Evolutionary conservation across 2,329 filamentous ascomycete genomes (phyloP).

Genomic region (Trichothecium roseum): DNA sequence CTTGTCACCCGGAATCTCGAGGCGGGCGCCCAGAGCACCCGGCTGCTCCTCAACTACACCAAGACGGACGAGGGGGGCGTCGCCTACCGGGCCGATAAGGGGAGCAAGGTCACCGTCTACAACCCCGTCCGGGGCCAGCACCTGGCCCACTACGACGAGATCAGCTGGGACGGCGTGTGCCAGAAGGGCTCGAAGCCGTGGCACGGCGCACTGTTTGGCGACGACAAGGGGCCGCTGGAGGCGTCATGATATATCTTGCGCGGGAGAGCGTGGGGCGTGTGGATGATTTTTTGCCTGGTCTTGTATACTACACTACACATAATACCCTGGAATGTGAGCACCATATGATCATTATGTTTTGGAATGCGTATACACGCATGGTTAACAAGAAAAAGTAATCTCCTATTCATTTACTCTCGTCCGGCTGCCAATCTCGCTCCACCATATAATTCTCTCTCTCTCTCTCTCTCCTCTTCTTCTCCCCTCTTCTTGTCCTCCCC

Average conservation of each 20-base stretch:
- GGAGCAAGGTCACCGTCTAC: conserved; percentile 6
- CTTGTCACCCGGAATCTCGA: conserved; percentile 16
- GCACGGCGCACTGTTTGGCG: conserved; percentile 22
- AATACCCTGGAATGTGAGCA: no score
- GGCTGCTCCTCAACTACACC: conserved; percentile 11
- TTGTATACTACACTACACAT: no score
- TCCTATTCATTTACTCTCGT: no score
- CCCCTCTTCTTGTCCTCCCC: no score
- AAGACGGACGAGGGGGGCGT: conserved; percentile 5
- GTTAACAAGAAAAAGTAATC: no score
- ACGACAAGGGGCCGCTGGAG: conserved; percentile 18
- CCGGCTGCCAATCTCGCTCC: no score
- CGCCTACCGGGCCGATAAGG: conserved; percentile 13
- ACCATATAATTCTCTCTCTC: no score
- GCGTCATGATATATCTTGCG: conserved; percentile 4
- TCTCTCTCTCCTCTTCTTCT: no score
- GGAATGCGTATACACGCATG: no score
- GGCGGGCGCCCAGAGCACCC: conserved; percentile 4
- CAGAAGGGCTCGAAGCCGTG: conserved; percentile 17
- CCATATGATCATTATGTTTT: no score
- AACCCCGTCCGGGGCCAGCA: not conserved
- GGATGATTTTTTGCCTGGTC: no score
- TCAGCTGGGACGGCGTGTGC: conserved; percentile 22
- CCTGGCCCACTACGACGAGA: conserved; percentile 1
- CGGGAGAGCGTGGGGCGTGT: no score